phyloP scores from a whole-genome alignment of 305 asterid genomes.

The Fraxinus floribunda region DNA sequence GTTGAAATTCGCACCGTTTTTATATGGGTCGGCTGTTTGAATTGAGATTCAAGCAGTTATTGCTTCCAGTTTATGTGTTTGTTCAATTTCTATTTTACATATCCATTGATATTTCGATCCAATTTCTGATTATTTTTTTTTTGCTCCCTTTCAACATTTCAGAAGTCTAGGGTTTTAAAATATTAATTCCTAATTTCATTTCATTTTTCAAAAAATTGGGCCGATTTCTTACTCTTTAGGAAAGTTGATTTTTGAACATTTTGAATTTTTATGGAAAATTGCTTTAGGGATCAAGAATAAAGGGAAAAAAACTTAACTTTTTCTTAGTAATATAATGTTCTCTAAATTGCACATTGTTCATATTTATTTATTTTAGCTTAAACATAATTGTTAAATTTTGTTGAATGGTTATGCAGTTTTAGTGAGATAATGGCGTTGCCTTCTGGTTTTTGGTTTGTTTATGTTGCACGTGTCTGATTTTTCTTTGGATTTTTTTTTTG shows the following conservation, averaged over 20 bases:
- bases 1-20: neutral
- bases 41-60: neutral
- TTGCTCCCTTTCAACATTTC: neutral
- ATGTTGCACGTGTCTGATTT: neutral
- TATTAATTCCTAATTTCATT: neutral
- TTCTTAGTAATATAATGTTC: neutral
- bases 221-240: neutral
- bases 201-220: neutral
- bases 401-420: constrained; percentile 8
- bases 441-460: neutral
- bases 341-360: neutral
- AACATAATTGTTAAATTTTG: neutral
- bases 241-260: neutral
- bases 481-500: neutral
- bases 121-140: neutral
- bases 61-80: neutral
- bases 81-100: neutral
- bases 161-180: neutral
- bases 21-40: neutral
- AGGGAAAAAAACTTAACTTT: neutral
- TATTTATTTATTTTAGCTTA: neutral
- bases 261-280: neutral
- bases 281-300: neutral
- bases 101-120: neutral
- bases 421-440: neutral